Percentiles rank a stretch among this genome's conserved stretches.
Conservation (phyloP, 116 monocot species). For the Phalaenopsis hybrid region DNA sequence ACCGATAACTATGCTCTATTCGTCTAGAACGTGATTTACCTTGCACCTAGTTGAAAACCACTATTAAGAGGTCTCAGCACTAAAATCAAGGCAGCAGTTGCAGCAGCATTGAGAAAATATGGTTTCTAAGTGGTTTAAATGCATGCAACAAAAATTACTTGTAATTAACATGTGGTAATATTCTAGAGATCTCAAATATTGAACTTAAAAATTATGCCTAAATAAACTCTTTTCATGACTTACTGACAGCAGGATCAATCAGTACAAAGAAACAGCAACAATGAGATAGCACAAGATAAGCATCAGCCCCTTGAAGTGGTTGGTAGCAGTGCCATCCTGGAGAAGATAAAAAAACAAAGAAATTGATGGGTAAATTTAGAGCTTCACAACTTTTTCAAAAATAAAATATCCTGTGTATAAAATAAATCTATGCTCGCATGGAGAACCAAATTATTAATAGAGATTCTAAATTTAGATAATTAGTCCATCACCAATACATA, state of each 20-base stretch:
- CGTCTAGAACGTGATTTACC: no score
- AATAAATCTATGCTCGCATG: no score
- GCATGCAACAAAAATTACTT: neutral
- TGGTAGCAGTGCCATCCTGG: slow-evolving; percentile 27
- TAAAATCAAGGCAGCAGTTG: no score
- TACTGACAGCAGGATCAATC: slow-evolving; percentile 23
- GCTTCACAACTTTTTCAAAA: no score
- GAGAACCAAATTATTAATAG: no score
- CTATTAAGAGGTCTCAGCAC: no score
- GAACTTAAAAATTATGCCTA: neutral
- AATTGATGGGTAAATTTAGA: no score
- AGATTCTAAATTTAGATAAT: no score
- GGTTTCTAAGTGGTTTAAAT: neutral
- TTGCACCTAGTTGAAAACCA: no score
- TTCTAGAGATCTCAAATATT: neutral
- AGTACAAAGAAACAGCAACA: slow-evolving; percentile 33
- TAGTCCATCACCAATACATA: no score
- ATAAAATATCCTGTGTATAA: no score
- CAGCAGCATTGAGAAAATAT: neutral
- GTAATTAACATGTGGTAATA: neutral
- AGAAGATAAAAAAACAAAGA: neutral
- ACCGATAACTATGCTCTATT: no score
- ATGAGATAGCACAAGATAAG: slow-evolving; percentile 33
- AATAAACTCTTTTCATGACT: slow-evolving; percentile 8
- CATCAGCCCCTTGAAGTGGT: slow-evolving; percentile 34